Evolutionary conservation across 1,284 basidiomycete species (phyloP).

Genomic region (Microbotryum lychnidis-dioicae): DNA sequence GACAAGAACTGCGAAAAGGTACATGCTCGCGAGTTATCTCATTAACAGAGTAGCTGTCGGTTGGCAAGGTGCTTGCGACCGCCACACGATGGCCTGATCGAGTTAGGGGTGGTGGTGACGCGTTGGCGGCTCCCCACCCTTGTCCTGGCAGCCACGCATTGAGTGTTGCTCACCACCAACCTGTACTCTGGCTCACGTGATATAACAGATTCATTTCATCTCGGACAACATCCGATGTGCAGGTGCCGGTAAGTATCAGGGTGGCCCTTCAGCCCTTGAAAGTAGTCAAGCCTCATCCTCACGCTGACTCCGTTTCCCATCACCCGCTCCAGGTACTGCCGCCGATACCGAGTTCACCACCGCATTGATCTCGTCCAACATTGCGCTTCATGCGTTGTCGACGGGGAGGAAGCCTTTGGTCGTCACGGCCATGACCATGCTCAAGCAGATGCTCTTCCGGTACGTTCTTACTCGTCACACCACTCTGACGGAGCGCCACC

Average conservation of each 20-base stretch:
- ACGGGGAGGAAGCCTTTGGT: slow-evolving; percentile 81
- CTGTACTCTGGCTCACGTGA: neutral
- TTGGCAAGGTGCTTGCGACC: neutral
- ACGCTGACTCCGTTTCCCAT: neutral
- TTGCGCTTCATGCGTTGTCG: slow-evolving; percentile 77
- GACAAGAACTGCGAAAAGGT: slow-evolving; percentile 99
- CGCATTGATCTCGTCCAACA: slow-evolving; percentile 83
- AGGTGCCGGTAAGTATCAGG: slow-evolving; percentile 83
- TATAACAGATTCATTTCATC: slow-evolving; percentile 83
- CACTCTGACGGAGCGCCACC: neutral
- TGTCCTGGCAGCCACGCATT: no score
- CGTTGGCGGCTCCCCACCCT: no score
- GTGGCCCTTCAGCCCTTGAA: neutral
- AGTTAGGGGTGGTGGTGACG: no score
- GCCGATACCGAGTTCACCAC: slow-evolving; percentile 43
- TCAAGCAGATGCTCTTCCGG: slow-evolving; percentile 79
- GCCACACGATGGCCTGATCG: neutral
- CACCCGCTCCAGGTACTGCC: neutral
- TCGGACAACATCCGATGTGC: slow-evolving; percentile 92
- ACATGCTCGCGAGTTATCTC: slow-evolving; percentile 16
- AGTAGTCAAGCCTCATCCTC: no score
- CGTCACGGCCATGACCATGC: slow-evolving; percentile 96
- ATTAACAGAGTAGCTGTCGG: neutral
- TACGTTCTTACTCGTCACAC: slow-evolving; percentile 39
- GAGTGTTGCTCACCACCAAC: no score